These are phyloP conservation scores for Schizopora paradoxa DNA, from an alignment of 1,284 basidiomycete genomes.

Conservation along the genomic window DNA sequence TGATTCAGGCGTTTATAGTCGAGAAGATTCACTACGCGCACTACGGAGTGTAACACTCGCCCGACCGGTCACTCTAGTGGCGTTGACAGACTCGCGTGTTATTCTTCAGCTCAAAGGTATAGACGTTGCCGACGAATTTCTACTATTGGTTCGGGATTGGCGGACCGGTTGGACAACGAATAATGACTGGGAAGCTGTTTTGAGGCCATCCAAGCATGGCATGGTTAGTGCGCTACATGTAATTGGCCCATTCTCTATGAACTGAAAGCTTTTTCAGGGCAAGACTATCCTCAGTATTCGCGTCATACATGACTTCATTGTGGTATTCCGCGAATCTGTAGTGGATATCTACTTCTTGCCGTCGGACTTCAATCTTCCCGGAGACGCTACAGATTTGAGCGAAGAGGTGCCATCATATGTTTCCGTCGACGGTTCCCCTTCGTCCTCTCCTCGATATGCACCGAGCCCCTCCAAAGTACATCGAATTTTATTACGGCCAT, in stretches of 20 bases:
- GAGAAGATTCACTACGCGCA: no score
- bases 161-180: not conserved
- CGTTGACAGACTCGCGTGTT: no score
- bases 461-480: constrained; percentile 14
- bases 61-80: no score
- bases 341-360: constrained; percentile 37
- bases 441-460: constrained; percentile 18
- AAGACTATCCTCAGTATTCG: constrained; percentile 25
- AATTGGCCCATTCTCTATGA: no score
- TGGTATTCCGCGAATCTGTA: constrained; percentile 36
- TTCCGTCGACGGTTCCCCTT: not conserved
- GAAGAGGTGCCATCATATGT: not conserved
- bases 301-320: constrained; percentile 33
- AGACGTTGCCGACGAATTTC: no score
- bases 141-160: not conserved
- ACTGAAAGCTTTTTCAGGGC: constrained; percentile 7
- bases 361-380: constrained; percentile 26
- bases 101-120: no score
- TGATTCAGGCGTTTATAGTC: no score
- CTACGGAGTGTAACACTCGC: no score
- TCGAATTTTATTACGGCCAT: constrained; percentile 34
- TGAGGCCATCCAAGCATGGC: constrained; percentile 1
- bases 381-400: no score
- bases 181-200: constrained; percentile 7
- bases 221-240: constrained; percentile 2